phyloP scores from a whole-genome alignment of 2,329 filamentous ascomycete genomes.

The Fusarium marasasianum region DNA sequence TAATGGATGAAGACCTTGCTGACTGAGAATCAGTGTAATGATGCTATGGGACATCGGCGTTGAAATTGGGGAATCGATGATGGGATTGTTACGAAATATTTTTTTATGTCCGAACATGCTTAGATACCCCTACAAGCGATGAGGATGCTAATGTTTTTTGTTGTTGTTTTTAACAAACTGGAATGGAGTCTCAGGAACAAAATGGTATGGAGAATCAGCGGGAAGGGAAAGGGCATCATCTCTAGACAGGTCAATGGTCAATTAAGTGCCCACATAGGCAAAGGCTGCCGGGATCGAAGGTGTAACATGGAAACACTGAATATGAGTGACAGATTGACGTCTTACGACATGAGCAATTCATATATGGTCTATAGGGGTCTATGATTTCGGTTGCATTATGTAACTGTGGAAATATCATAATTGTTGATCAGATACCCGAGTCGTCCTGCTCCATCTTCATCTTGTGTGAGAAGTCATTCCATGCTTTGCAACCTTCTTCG shows the following conservation, averaged over 20 bases:
- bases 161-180: constrained; percentile 26
- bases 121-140: constrained; percentile 42
- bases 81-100: constrained; percentile 20
- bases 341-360: not conserved
- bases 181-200: constrained; percentile 18
- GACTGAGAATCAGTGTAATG: constrained; percentile 38
- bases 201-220: constrained; percentile 6
- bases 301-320: not conserved
- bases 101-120: constrained; percentile 36
- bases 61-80: constrained; percentile 16
- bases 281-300: not conserved
- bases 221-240: not conserved
- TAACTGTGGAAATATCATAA: not conserved
- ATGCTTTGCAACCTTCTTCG: constrained; percentile 22
- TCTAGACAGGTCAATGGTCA: constrained; percentile 8
- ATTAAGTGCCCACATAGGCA: not conserved
- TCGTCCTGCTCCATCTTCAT: constrained; percentile 33
- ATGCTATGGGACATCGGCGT: constrained; percentile 19
- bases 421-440: constrained; percentile 25
- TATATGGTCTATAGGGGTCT: constrained; percentile 12
- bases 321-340: not conserved
- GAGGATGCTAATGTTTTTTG: constrained; percentile 14
- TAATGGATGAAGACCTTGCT: constrained; percentile 43
- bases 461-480: constrained; percentile 19
- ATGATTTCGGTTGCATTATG: not conserved